A percentile compares a stretch with the other conserved stretches of the same genome.
These are phyloP conservation scores for Fusarium sp. DNA, from an alignment of 2,329 filamentous ascomycete species.

Conservation along the genomic window DNA sequence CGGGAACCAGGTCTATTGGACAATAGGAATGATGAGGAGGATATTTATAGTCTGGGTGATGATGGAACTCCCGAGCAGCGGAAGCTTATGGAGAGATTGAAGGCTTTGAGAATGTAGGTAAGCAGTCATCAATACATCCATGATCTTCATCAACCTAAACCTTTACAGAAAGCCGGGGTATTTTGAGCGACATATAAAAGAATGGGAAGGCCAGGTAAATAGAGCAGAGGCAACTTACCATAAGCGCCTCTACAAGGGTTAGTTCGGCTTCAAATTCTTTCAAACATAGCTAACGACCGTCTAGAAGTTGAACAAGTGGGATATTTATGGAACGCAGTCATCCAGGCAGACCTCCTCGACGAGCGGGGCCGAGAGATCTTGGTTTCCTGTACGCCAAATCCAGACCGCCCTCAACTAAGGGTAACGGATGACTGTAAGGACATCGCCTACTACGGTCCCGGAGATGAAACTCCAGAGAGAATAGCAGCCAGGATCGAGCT, in stretches of 20 bases:
- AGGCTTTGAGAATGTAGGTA: neutral
- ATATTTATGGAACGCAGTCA: neutral
- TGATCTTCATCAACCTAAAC: neutral
- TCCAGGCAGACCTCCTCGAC: neutral
- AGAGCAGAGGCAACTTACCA: neutral
- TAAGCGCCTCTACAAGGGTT: neutral
- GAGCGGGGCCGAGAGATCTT: neutral
- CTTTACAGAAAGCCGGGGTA: neutral
- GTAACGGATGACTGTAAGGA: neutral
- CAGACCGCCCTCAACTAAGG: neutral
- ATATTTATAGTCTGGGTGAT: neutral
- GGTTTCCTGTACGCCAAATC: neutral
- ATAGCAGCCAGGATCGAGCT: neutral
- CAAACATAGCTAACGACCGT: accelerated
- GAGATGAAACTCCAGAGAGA: neutral
- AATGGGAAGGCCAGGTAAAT: neutral
- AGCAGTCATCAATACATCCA: neutral
- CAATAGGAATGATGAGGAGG: neutral
- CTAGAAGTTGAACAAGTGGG: neutral
- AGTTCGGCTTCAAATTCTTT: accelerated
- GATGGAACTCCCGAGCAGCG: neutral
- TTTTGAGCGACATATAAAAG: neutral
- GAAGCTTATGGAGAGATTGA: neutral
- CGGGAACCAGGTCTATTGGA: neutral
- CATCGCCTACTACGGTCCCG: neutral